Base-by-base conservation (phyloP, 352 stramenopile genomes). In the Phytopythium cucurbitacearum region DNA sequence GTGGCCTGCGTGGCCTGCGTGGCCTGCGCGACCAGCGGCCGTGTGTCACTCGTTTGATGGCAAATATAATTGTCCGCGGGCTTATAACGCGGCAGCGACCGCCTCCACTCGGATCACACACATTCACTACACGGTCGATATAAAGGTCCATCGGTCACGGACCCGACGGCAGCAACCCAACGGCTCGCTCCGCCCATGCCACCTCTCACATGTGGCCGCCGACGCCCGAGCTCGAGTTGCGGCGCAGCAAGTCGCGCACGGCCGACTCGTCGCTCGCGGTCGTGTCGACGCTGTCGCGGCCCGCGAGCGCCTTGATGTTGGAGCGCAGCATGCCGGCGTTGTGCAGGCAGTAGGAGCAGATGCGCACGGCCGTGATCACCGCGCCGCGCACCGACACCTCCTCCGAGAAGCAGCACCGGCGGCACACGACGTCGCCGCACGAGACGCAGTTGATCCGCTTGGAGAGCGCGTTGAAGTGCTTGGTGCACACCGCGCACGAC, bases 331-430 rank as follows among this genome's bases (percentile, higher is more conserved):
- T 70, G 4, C 54, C 62, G 11, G 43, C 53, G 11, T 54, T 15
- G 3, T 53, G 9, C 37, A 73, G 34, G 39, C 65, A 73, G 3
- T 32, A 8, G 13, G 59, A 39, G 43, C 71, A 80, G 51, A 77
- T 68, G 5, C 61, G 59, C n/a, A 75, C 62, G 8, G 41, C 53
- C 33, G 54, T 71, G 55, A 71, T 38, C 35, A 59, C 55, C 10
- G 65, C 71, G 32, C 71, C 71, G 3, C 59, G 71, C 10, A 80
- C 56, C 57, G 68, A 70, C 51, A 76, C 64, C 13, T 69, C 57
- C 51, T 70, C 61, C 37, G 57, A 58, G 32, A 55, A 63, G 54
- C 39, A 62, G 51, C 67, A 76, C 37, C 40, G 36, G 6, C 43
- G 37, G 48, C 67, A 68, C 0, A 76, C 57, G 0, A 71, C 64